phyloP scores from a whole-genome alignment of 176 grass and related monocot genomes.

The sorghum (Sorghum bicolor) region Sorghum_bicolor_NCBIv3 NC_012873.2:49504001-49504500 shows the following conservation, averaged over 20 bases:
- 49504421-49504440: background rate
- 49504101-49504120: conserved; percentile 47
- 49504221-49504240: background rate
- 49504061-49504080: background rate
- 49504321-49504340: background rate
- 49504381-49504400: conserved; percentile 1
- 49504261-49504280: background rate
- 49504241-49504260: background rate
- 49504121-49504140: conserved; percentile 30
- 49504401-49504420: background rate
- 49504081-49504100: conserved; percentile 68
- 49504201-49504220: background rate
- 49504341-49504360: background rate
- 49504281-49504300: background rate
- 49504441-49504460: background rate
- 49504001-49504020: background rate
- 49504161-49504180: background rate
- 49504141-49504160: conserved; percentile 53
- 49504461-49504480: background rate
- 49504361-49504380: background rate
- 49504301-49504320: background rate
- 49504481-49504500: background rate
- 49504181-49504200: conserved; percentile 8
- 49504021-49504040: background rate
- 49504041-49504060: background rate